A percentile compares a stretch with the other conserved stretches of the same genome.
Evolutionary conservation across 2,329 filamentous ascomycete genomes (phyloP).

Genomic region (Penicillium concentricum): DNA sequence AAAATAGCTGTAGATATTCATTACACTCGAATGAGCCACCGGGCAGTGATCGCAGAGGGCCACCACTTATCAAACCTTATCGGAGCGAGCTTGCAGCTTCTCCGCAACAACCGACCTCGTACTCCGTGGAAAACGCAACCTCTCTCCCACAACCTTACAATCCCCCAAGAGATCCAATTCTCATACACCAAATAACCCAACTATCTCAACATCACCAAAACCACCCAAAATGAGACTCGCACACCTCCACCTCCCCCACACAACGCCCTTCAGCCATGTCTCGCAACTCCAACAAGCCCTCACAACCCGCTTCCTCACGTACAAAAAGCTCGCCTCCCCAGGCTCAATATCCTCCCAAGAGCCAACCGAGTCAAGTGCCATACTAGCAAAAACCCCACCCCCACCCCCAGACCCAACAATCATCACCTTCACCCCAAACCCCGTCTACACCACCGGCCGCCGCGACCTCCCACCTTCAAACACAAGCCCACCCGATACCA

Average conservation of each 20-base stretch:
- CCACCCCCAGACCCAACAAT: constrained; percentile 65
- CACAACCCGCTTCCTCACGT: constrained; percentile 57
- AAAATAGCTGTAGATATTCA: not conserved
- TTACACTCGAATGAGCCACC: not conserved
- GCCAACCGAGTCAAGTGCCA: constrained; percentile 10
- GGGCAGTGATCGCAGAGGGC: not conserved
- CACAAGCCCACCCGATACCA: constrained; percentile 29
- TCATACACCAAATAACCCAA: not conserved
- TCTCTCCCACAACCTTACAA: not conserved
- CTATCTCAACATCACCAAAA: not conserved
- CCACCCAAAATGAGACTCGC: constrained; percentile 50
- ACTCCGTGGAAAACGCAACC: constrained; percentile 22
- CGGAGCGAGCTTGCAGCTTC: constrained; percentile 21
- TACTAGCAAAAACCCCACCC: constrained; percentile 20
- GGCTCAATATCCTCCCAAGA: constrained; percentile 22
- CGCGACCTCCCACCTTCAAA: constrained; percentile 61
- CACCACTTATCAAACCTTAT: constrained; percentile 14
- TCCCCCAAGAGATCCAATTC: not conserved
- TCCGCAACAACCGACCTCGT: constrained; percentile 23
- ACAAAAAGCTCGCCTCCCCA: constrained; percentile 53
- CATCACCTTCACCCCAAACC: constrained; percentile 76
- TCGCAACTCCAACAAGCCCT: constrained; percentile 57
- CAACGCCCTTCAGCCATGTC: constrained; percentile 56
- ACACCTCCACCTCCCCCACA: constrained; percentile 59
- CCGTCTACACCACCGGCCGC: constrained; percentile 87